Conservation (phyloP, 495 filamentous ascomycete species). For the Parathielavia appendiculata region DNA sequence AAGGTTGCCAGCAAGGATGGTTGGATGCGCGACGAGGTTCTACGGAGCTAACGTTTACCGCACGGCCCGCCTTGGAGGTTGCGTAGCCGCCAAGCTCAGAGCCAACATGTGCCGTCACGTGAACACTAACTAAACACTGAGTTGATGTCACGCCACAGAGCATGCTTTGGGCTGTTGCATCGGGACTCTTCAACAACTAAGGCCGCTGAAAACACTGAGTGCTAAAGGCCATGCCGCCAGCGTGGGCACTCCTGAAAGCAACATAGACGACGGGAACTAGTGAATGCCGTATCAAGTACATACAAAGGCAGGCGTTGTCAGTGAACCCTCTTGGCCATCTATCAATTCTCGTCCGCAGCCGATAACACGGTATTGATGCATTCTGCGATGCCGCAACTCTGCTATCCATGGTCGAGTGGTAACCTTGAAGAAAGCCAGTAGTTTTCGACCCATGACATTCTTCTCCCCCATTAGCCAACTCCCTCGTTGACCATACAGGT, state of each 20-base stretch:
- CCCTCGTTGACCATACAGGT: background rate
- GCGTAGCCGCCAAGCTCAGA: slow-evolving; percentile 14
- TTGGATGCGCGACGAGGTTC: slow-evolving; percentile 9
- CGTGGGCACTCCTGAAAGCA: too few species aligned
- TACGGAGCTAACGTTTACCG: background rate
- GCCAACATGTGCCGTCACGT: slow-evolving; percentile 14
- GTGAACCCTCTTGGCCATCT: too few species aligned
- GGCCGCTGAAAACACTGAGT: too few species aligned
- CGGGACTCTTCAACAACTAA: too few species aligned
- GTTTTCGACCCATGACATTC: background rate
- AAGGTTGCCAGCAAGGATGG: slow-evolving; percentile 6
- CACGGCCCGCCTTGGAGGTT: slow-evolving; percentile 17
- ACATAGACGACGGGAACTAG: too few species aligned
- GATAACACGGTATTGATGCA: too few species aligned
- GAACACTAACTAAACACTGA: background rate
- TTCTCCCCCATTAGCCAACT: background rate
- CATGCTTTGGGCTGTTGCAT: background rate
- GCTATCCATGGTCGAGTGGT: background rate
- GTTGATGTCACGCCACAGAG: background rate
- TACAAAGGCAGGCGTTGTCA: too few species aligned
- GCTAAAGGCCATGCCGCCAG: too few species aligned
- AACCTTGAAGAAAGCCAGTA: background rate
- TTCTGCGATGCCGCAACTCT: background rate
- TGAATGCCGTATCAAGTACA: too few species aligned
- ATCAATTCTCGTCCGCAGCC: too few species aligned